A percentile compares a stretch with the other conserved stretches of the same genome.
phyloP scores from a whole-genome alignment of 164 flowering plant genomes.

The Liriodendron chinense region DNA sequence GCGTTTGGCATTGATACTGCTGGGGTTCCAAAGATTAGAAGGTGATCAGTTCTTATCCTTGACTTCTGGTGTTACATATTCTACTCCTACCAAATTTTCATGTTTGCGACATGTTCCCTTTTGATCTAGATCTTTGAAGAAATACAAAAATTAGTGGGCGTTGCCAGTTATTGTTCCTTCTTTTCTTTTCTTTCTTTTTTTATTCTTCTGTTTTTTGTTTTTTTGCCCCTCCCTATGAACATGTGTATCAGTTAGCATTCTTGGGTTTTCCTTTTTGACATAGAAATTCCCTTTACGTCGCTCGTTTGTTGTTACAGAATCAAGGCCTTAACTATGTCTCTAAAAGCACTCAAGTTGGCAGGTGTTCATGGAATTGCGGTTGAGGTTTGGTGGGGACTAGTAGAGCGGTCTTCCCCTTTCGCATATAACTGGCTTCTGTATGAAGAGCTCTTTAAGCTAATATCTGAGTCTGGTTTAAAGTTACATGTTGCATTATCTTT shows the following conservation, averaged over 20 bases:
- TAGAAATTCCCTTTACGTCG: background rate
- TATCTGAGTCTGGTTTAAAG: constrained; percentile 49
- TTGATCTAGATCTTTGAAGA: no score
- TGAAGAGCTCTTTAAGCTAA: constrained; percentile 45
- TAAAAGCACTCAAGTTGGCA: constrained; percentile 65
- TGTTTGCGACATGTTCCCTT: no score
- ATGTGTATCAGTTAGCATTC: background rate
- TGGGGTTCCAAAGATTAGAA: constrained; percentile 44
- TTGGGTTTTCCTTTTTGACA: constrained; percentile 5
- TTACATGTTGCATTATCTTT: constrained; percentile 56
- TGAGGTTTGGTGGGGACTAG: constrained; percentile 73
- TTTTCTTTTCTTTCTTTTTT: no score
- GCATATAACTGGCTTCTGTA: constrained; percentile 54
- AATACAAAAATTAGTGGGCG: no score
- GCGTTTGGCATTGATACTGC: constrained; percentile 38
- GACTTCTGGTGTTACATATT: no score
- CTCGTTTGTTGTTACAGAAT: constrained; percentile 29
- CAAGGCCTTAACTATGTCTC: constrained; percentile 46
- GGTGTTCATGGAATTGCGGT: constrained; percentile 65
- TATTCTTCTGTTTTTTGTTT: no score
- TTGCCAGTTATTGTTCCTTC: no score
- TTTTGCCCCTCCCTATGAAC: no score
- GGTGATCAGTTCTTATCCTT: constrained; percentile 17
- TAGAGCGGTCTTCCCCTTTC: constrained; percentile 49
- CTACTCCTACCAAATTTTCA: no score